Conservation (phyloP, 2,329 filamentous ascomycete genomes). For the Colletotrichum sublineola region DNA sequence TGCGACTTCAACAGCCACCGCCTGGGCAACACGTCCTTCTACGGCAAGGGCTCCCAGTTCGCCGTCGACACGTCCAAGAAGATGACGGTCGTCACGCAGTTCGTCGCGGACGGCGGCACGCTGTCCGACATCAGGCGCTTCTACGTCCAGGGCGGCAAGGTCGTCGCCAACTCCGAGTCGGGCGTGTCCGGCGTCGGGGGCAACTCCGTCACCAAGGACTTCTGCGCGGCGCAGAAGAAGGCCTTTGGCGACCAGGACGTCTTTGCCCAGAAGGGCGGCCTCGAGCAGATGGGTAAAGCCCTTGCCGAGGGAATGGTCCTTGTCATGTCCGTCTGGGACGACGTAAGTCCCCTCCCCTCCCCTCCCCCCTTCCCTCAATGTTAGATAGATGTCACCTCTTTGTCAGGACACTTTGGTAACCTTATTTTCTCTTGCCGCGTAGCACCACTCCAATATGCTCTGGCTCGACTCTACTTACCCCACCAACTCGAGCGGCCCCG, state of each 20-base stretch:
- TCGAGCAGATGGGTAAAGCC: conserved; percentile 66
- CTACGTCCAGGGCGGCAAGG: conserved; percentile 73
- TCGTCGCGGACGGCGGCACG: conserved; percentile 62
- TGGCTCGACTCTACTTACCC: conserved; percentile 81
- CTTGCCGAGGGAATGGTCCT: conserved; percentile 60
- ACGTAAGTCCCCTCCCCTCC: conserved; percentile 50
- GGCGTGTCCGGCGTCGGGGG: conserved; percentile 54
- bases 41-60: conserved; percentile 65
- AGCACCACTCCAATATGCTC: conserved; percentile 75
- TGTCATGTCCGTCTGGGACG: conserved; percentile 70
- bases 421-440: not conserved
- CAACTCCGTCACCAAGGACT: conserved; percentile 67
- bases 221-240: conserved; percentile 70
- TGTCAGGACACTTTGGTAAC: not conserved
- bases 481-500: conserved; percentile 58
- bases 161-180: conserved; percentile 67
- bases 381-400: not conserved
- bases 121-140: conserved; percentile 73
- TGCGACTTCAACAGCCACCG: conserved; percentile 80
- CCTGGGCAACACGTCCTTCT: conserved; percentile 74
- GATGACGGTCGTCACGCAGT: conserved; percentile 77
- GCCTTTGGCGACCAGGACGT: conserved; percentile 67
- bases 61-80: conserved; percentile 71
- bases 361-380: not conserved
- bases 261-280: conserved; percentile 69